A percentile compares a stretch with the other conserved stretches of the same genome.
Conservation (phyloP, 2,329 filamentous ascomycete genomes). For the Magnaporthiopsis rhizophila region DNA sequence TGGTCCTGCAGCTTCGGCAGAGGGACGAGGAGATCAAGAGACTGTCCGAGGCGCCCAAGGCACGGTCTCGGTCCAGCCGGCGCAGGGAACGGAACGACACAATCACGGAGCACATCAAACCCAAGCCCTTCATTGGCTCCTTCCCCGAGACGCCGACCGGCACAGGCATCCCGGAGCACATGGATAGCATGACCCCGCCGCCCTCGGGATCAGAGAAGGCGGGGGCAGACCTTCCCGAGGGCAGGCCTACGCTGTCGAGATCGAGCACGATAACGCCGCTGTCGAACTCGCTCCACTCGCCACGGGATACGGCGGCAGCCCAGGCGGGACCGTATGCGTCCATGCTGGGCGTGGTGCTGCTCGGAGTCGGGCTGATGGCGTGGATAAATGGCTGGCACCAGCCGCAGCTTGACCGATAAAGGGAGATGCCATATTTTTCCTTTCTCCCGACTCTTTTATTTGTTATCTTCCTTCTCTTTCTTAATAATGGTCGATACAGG, state of each 20-base stretch:
- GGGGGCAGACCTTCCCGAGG: conserved; percentile 20
- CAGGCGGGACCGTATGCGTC: conserved; percentile 68
- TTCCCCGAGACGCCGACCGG: conserved; percentile 7
- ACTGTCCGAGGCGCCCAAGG: conserved; percentile 30
- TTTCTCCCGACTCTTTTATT: not conserved
- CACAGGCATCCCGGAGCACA: not conserved
- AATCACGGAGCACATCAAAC: not conserved
- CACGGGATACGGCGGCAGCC: conserved; percentile 37
- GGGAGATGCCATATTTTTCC: not conserved
- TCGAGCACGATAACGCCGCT: conserved; percentile 40
- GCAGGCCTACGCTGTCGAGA: conserved; percentile 36
- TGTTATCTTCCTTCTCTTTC: not conserved
- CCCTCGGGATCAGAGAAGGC: conserved; percentile 8
- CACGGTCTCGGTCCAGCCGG: conserved; percentile 28
- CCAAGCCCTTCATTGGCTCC: conserved; percentile 3
- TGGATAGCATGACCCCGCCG: not conserved
- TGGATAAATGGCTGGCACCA: conserved; percentile 74
- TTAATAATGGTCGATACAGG: not conserved
- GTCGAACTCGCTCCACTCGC: conserved; percentile 29
- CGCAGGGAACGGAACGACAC: conserved; percentile 12
- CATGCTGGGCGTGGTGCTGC: conserved; percentile 71
- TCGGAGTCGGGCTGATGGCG: conserved; percentile 79
- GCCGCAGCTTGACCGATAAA: conserved; percentile 26
- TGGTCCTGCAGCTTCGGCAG: conserved; percentile 73
- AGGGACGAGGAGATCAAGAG: conserved; percentile 49